Percentiles rank a stretch among this genome's conserved stretches.
Evolutionary conservation across 305 asterid genomes (phyloP).

Genomic region (Stenogyne calaminthoides): DNA sequence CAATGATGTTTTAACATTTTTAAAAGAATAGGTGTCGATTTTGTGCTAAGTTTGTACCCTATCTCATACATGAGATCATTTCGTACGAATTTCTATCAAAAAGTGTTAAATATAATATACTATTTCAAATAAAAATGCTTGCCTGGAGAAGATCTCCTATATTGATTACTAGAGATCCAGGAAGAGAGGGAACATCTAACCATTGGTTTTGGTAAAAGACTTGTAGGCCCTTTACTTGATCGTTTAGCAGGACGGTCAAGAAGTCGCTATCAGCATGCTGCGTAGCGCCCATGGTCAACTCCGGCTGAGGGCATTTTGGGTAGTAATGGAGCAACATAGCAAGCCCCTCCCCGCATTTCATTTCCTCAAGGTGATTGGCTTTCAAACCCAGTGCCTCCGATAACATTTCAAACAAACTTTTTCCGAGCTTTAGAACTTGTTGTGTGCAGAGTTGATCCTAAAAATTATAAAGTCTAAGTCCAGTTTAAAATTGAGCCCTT

Average conservation of each 20-base stretch:
- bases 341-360: slow-evolving; percentile 36
- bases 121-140: neutral
- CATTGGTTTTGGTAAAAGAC: slow-evolving; percentile 37
- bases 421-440: slow-evolving; percentile 40
- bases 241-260: slow-evolving; percentile 37
- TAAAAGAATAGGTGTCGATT: too few species aligned
- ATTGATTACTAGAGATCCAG: slow-evolving; percentile 35
- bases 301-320: slow-evolving; percentile 48
- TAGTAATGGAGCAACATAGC: slow-evolving; percentile 39
- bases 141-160: slow-evolving; percentile 44
- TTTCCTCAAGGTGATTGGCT: slow-evolving; percentile 19
- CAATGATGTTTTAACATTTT: too few species aligned
- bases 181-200: slow-evolving; percentile 29
- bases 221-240: slow-evolving; percentile 40
- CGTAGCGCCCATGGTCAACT: slow-evolving; percentile 37
- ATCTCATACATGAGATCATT: too few species aligned
- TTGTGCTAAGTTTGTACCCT: too few species aligned
- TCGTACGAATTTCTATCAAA: too few species aligned
- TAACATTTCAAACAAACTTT: slow-evolving; percentile 14
- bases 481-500: too few species aligned
- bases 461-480: too few species aligned
- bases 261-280: slow-evolving; percentile 40
- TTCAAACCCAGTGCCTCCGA: slow-evolving; percentile 38
- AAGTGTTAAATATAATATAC: too few species aligned
- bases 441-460: too few species aligned